Base-by-base conservation (phyloP, 2,329 filamentous ascomycete genomes). In the Pseudogymnoascus sp. region DNA sequence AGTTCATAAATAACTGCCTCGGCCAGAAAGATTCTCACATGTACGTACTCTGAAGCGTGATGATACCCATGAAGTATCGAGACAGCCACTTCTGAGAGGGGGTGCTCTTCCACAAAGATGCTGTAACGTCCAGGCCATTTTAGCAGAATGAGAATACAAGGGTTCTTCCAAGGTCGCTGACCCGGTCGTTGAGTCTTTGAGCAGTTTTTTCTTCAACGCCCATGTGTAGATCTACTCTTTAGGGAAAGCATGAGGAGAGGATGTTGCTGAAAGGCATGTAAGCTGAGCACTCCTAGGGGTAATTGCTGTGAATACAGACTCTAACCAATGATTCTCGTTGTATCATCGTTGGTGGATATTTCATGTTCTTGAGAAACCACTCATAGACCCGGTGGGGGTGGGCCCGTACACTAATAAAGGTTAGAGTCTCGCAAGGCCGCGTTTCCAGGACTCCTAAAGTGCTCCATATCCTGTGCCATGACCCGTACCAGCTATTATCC, bases 171-270 rank as follows among this genome's bases (percentile, higher is more conserved):
- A 33, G 27, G 48, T 55, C 48, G 29, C n/a, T 33, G 48, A 17
- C 48, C n/a, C n/a, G 15, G n/a, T 55, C 9, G n/a, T 33, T 55
- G 48, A 55, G 27, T 9, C 29, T 17, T 33, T 33, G 48, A 55
- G 48, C 15, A 55, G 17, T 33, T 55, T 55, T 55, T 55, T 33
- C 48, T 31, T 31, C 25, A 9, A 29, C 8, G 9, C n/a, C 48
- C 48, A 55, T 51, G n/a, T 6, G 29, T 33, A 55, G 27, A 55
- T 55, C 48, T 55, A 55, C 48, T 55, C 29, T 55, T 55, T 33
- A 10, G 9, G 48, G 48, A 2, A 55, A 55, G 48, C 21, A 33
- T 33, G 44, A 33, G 27, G 17, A 33, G 48, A 17, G 29, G n/a
- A 33, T 33, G 48, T n/a, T 33, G n/a, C 48, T 17, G 48, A 33